Evolutionary conservation across 148 eudicot genomes (phyloP).

Genomic region (Fagopyrum esculentum): DNA sequence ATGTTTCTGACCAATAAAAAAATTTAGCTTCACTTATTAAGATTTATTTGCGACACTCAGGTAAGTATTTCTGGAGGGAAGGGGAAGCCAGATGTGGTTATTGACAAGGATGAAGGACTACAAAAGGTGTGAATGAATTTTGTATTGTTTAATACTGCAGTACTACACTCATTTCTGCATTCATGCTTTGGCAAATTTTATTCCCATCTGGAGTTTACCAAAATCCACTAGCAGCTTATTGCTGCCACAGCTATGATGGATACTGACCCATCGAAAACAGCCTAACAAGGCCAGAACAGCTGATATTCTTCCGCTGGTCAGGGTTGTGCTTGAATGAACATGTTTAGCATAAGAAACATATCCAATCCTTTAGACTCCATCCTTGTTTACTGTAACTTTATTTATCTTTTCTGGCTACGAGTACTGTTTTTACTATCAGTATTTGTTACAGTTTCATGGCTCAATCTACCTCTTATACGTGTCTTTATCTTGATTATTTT

Average conservation of each 20-base stretch:
- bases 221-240: no score
- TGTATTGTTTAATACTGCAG: not conserved
- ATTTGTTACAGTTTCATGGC: not conserved
- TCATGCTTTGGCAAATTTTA: not conserved
- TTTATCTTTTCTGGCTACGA: not conserved
- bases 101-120: slow-evolving; percentile 78
- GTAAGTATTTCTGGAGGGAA: slow-evolving; percentile 55
- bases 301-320: not conserved
- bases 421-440: not conserved
- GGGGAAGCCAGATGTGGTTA: slow-evolving; percentile 45
- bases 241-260: no score
- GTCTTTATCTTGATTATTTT: not conserved
- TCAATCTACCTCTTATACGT: not conserved
- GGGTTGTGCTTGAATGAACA: not conserved
- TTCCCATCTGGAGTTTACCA: not conserved
- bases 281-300: no score
- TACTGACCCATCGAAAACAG: no score
- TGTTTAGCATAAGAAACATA: not conserved
- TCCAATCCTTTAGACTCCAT: not conserved
- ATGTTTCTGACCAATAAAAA: not conserved
- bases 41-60: slow-evolving; percentile 27
- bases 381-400: not conserved
- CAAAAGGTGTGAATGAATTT: slow-evolving; percentile 39
- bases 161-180: not conserved
- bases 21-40: slow-evolving; percentile 1